Evolutionary conservation across 2,329 filamentous ascomycete species (phyloP), one percentile per base, ranked within the genome.

Genomic region (Exophiala sp.): DNA sequence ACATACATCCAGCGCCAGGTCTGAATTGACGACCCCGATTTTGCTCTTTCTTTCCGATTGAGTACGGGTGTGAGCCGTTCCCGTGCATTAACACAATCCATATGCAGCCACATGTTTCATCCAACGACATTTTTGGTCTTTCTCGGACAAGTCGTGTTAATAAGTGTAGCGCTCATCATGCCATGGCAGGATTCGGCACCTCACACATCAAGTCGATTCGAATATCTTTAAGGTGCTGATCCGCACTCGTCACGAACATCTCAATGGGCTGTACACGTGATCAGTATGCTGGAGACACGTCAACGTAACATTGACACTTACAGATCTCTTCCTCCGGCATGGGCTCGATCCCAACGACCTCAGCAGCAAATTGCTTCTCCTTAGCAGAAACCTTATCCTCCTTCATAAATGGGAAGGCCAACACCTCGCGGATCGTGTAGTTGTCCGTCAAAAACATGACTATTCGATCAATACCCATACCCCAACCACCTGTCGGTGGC

Each of bases 371-470:
- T 45, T 54, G 40, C 53, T 59, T 60, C 35, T 63, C 57, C 66
- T 71, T 73, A 56, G 62, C 54, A 57, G 36, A 16, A 29, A 47
- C 69, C 60, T 79, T 75, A 66, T 92, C 88, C 47, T 92, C 88
- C 83, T 95, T 96, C 89, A 99, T 96, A 76, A 96, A 92, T 9
- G 94, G 94, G 84, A 99, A 99, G 7, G 92, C 85, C 59, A 97
- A 76, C 2, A 97, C 92, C 75, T 99, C 94, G 75, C 94, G 91
- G 72, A 99, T 99, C 65, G 84, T 89, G 77, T 95, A 94, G 76
- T 96, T 89, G 74, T 97, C 85, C 45, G 92, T 96, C 72, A 97
- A 76, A 82, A 95, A 95, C 91, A 95, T 95, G 71, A 91, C 88
- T 72, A 95, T 76, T 57, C 92, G 86, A 76, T 97, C 91, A 63